These are phyloP conservation scores for Penicillium freii DNA, from an alignment of 2,329 filamentous ascomycete species.

Conservation along the genomic window DNA sequence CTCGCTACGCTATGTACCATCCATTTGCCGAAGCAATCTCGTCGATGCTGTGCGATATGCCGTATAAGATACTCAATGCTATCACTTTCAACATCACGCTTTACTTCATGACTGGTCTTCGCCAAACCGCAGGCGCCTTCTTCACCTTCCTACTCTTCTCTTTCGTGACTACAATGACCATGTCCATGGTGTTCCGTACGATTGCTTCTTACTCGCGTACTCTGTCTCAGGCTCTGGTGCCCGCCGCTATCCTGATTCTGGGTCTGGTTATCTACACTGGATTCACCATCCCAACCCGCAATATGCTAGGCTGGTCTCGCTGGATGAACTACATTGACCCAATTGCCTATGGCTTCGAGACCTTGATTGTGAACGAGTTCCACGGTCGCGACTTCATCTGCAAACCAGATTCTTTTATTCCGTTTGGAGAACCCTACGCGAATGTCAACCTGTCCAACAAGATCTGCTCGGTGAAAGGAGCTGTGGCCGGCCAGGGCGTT, in stretches of 20 bases:
- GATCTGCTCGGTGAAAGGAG: conserved; percentile 61
- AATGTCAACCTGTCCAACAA: conserved; percentile 37
- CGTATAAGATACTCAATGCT: conserved; percentile 73
- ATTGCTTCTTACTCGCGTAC: conserved; percentile 73
- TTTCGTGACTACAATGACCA: conserved; percentile 68
- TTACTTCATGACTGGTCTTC: conserved; percentile 84
- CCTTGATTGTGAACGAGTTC: conserved; percentile 65
- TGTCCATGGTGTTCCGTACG: conserved; percentile 83
- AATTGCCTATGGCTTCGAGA: conserved; percentile 9
- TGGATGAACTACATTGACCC: conserved; percentile 13
- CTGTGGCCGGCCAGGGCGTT: conserved; percentile 50
- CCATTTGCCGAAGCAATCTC: conserved; percentile 19
- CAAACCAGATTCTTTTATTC: conserved; percentile 38
- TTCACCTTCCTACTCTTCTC: conserved; percentile 82
- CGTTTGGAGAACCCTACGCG: conserved; percentile 41
- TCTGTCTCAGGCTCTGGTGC: conserved; percentile 45
- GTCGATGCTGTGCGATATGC: conserved; percentile 50
- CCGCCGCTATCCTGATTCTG: conserved; percentile 6
- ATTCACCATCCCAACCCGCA: conserved; percentile 8
- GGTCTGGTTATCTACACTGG: conserved; percentile 10
- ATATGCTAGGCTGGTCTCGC: conserved; percentile 11
- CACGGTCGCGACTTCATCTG: conserved; percentile 58
- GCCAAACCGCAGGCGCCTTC: conserved; percentile 70
- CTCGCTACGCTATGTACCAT: conserved; percentile 29
- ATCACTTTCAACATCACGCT: conserved; percentile 74